Percentiles rank a stretch among this genome's conserved stretches.
Conservation (phyloP, 371 early-diverging fungal genomes). For the Circinella minor region DNA sequence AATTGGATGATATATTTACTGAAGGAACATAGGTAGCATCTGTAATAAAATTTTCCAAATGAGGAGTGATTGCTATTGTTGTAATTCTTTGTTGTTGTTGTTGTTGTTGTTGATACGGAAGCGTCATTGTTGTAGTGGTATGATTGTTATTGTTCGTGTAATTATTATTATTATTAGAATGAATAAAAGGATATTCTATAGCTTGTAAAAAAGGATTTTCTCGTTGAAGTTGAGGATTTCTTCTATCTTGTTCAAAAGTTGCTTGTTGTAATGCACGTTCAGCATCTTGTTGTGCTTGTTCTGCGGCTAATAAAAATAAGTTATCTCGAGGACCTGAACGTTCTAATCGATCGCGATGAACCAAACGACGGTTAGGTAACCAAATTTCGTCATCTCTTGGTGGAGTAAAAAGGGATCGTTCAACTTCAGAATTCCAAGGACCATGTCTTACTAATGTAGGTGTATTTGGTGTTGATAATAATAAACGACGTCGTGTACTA, state of each 20-base stretch:
- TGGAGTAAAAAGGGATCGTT: background rate
- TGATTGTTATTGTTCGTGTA: no score
- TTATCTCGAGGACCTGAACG: constrained; percentile 1
- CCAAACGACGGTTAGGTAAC: background rate
- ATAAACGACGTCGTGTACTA: background rate
- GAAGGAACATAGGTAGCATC: constrained; percentile 4
- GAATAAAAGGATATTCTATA: no score
- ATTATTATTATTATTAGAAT: no score
- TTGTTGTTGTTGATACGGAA: no score
- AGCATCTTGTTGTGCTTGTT: background rate
- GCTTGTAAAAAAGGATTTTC: no score
- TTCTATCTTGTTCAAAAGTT: background rate
- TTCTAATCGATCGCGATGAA: constrained; percentile 1
- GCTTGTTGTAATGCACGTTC: background rate
- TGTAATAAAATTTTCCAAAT: background rate
- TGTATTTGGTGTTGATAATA: background rate
- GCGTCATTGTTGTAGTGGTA: no score
- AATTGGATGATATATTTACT: background rate
- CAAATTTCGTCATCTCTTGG: background rate
- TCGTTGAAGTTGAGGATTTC: no score
- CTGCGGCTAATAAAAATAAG: background rate
- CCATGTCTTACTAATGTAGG: background rate
- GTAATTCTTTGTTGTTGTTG: background rate
- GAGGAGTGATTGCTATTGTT: background rate
- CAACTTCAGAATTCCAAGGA: background rate